Conservation (phyloP, 1,139 yeast genomes). For the Tardiomyces depauwii region DNA sequence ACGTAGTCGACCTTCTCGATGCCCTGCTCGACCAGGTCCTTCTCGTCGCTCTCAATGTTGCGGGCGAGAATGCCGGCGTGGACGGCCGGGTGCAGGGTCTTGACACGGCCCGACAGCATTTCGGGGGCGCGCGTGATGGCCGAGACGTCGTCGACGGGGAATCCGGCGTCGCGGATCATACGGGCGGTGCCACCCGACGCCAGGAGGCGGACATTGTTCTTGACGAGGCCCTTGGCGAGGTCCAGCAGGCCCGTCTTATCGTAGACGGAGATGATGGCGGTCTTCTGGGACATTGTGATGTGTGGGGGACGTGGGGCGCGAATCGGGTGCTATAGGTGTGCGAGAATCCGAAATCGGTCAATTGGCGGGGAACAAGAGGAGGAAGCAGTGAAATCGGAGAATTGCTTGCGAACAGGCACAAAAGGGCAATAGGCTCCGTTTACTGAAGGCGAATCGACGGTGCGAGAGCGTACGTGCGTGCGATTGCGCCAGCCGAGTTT, state of each 20-base stretch:
- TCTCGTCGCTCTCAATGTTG: slow-evolving; percentile 79
- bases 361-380: no score
- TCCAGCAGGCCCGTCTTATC: slow-evolving; percentile 95
- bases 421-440: no score
- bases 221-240: slow-evolving; percentile 86
- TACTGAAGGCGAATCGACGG: no score
- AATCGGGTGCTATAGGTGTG: no score
- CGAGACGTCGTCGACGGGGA: slow-evolving; percentile 93
- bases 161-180: slow-evolving; percentile 92
- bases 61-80: slow-evolving; percentile 97
- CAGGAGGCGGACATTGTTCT: slow-evolving; percentile 77
- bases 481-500: no score
- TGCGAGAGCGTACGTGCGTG: no score
- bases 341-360: no score
- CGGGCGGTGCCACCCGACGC: slow-evolving; percentile 98
- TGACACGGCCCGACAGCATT: slow-evolving; percentile 97
- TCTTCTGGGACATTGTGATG: slow-evolving; percentile 36
- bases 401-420: no score
- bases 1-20: slow-evolving; percentile 94
- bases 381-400: no score
- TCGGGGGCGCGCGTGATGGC: slow-evolving; percentile 96
- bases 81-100: slow-evolving; percentile 96
- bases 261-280: slow-evolving; percentile 93
- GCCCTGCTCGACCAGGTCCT: slow-evolving; percentile 75
- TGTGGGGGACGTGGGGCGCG: no score